phyloP scores from a whole-genome alignment of 1,284 basidiomycete species.

The Tranzscheliella williamsii region DNA sequence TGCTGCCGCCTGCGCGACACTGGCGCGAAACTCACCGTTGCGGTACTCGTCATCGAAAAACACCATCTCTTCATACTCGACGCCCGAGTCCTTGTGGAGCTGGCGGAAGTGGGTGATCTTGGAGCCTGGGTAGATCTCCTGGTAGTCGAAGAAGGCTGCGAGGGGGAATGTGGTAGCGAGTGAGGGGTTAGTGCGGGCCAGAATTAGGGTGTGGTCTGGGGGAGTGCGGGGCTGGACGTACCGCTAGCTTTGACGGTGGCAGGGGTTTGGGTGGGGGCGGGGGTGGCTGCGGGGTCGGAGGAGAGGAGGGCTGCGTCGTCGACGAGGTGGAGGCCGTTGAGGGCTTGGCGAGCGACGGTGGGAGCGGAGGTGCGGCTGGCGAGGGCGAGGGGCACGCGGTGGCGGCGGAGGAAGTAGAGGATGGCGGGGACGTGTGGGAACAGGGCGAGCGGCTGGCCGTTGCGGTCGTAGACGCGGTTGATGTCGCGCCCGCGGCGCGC shows the following conservation, averaged over 20 bases:
- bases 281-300: neutral
- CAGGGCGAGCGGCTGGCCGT: constrained; percentile 37
- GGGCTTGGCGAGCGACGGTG: constrained; percentile 46
- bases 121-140: constrained; percentile 57
- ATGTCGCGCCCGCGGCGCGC: constrained; percentile 30
- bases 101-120: constrained; percentile 54
- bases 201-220: no score
- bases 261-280: neutral
- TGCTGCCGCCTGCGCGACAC: neutral
- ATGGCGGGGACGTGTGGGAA: constrained; percentile 54
- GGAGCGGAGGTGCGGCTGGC: constrained; percentile 54
- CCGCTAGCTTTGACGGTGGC: constrained; percentile 34
- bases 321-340: constrained; percentile 41
- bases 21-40: constrained; percentile 14
- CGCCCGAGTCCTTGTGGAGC: constrained; percentile 38
- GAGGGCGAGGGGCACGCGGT: constrained; percentile 39
- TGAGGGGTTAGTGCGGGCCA: no score
- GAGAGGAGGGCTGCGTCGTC: constrained; percentile 12
- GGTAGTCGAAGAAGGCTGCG: constrained; percentile 44
- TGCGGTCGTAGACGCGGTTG: constrained; percentile 48
- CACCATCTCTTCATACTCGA: constrained; percentile 55
- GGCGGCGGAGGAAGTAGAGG: constrained; percentile 34
- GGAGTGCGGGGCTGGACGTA: no score
- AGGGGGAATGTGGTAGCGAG: neutral
- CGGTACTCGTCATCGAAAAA: constrained; percentile 59